Conservation (phyloP, 2,329 filamentous ascomycete species). For the Tolypocladium tundrense region DNA sequence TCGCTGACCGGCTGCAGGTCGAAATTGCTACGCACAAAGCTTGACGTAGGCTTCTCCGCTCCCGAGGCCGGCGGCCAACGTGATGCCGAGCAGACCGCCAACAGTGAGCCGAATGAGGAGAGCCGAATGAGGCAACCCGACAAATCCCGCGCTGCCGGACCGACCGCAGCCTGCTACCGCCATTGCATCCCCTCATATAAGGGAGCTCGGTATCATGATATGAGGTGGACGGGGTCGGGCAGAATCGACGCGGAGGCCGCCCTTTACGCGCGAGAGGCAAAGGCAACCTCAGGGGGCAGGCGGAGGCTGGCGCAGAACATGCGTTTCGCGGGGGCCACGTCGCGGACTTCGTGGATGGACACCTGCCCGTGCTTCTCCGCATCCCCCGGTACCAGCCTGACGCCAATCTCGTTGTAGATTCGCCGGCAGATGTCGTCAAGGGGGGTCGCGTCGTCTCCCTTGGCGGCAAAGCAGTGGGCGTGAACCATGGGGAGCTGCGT, state of each 20-base stretch:
- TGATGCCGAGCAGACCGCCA: background rate
- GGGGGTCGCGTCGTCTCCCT: slow-evolving; percentile 63
- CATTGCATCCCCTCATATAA: background rate
- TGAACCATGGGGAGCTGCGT: slow-evolving; percentile 71
- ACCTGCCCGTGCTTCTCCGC: slow-evolving; percentile 37
- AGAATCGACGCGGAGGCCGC: background rate
- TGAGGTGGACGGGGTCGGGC: background rate
- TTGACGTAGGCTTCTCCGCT: background rate
- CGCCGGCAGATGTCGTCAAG: slow-evolving; percentile 35
- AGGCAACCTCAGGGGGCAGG: slow-evolving; percentile 73
- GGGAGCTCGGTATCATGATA: background rate
- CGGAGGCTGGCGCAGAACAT: slow-evolving; percentile 97
- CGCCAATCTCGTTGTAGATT: slow-evolving; percentile 30
- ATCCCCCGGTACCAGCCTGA: slow-evolving; percentile 31
- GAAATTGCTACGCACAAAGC: background rate
- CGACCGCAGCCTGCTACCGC: background rate
- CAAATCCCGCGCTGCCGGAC: background rate
- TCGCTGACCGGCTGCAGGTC: slow-evolving; percentile 2
- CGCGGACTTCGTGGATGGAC: slow-evolving; percentile 60
- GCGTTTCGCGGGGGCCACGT: slow-evolving; percentile 86
- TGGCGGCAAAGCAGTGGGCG: slow-evolving; percentile 87
- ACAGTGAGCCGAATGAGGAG: background rate
- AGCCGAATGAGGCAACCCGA: background rate
- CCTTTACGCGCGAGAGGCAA: slow-evolving; percentile 34
- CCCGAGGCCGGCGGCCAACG: background rate